These are phyloP conservation scores for Metarhizium anisopliae DNA, from an alignment of 2,329 filamentous ascomycete genomes.

Conservation along the genomic window DNA sequence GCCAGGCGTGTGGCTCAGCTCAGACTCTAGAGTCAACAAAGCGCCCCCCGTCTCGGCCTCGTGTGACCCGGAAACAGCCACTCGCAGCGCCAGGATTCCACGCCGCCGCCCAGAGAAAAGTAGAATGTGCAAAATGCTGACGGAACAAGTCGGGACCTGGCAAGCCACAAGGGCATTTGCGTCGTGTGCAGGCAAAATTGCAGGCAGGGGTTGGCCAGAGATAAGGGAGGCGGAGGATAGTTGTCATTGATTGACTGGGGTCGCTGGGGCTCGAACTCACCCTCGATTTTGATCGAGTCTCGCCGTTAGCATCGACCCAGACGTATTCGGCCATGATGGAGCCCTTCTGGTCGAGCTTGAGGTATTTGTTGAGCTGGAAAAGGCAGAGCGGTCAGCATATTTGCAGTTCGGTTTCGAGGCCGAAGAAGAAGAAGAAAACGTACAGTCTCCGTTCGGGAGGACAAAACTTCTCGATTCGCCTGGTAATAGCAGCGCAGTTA, in stretches of 20 bases:
- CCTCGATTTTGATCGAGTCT: conserved; percentile 89
- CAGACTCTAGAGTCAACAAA: background rate
- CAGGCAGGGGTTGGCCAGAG: background rate
- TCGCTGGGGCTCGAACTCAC: conserved; percentile 45
- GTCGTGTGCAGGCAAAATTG: background rate
- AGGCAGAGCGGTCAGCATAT: conserved; percentile 12
- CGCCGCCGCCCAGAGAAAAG: background rate
- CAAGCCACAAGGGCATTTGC: background rate
- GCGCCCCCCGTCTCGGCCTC: background rate
- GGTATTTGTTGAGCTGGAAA: conserved; percentile 78
- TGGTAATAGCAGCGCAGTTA: conserved; percentile 2
- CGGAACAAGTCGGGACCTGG: conserved; percentile 3
- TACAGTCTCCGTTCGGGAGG: conserved; percentile 26
- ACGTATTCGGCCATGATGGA: conserved; percentile 90
- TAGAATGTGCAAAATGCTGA: background rate
- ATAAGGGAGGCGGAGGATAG: background rate
- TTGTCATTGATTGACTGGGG: background rate
- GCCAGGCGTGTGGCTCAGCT: background rate
- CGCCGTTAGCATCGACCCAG: conserved; percentile 82
- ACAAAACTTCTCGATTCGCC: conserved; percentile 19
- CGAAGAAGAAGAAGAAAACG: conserved; percentile 8
- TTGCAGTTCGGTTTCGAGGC: background rate
- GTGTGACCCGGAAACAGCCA: background rate
- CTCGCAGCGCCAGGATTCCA: background rate
- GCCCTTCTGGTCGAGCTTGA: conserved; percentile 83